A percentile compares a stretch with the other conserved stretches of the same genome.
These are phyloP conservation scores for Leishmania mexicana DNA, from an alignment of 208 protist genomes.

Conservation along the genomic window DNA sequence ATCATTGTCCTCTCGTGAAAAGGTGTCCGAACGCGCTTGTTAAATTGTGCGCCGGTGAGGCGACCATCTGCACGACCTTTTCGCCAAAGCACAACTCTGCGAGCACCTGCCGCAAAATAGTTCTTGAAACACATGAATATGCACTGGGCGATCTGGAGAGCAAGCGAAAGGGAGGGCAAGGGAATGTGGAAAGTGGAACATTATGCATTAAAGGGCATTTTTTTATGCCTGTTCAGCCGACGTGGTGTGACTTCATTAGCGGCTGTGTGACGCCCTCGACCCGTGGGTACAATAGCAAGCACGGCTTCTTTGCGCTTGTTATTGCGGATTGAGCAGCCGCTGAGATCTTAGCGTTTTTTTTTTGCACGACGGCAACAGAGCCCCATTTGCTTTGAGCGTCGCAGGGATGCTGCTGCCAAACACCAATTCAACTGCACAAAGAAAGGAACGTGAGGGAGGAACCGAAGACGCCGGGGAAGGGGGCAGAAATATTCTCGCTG, in stretches of 20 bases:
- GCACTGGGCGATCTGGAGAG: background rate
- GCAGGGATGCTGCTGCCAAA: background rate
- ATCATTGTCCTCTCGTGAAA: slow-evolving; percentile 39
- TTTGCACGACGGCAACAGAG: background rate
- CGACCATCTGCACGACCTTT: slow-evolving; percentile 49
- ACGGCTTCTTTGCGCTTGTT: background rate
- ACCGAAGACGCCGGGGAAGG: background rate
- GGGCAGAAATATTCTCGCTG: background rate
- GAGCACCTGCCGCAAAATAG: slow-evolving; percentile 40
- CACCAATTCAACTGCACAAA: background rate
- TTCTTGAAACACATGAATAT: slow-evolving; percentile 51
- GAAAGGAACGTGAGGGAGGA: background rate
- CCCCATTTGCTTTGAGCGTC: background rate
- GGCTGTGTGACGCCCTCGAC: background rate
- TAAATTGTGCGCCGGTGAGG: slow-evolving; percentile 31
- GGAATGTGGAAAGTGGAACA: background rate
- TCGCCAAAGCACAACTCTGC: slow-evolving; percentile 10
- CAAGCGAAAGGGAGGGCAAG: background rate
- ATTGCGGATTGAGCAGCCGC: background rate
- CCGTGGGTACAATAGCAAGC: background rate
- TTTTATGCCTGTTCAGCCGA: background rate
- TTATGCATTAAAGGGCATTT: background rate
- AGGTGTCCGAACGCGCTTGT: slow-evolving; percentile 36
- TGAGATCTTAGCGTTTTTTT: background rate
- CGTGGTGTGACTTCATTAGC: background rate